Base-by-base conservation (phyloP, 129 eudicot species). In the Heracleum sosnowskyi region DNA sequence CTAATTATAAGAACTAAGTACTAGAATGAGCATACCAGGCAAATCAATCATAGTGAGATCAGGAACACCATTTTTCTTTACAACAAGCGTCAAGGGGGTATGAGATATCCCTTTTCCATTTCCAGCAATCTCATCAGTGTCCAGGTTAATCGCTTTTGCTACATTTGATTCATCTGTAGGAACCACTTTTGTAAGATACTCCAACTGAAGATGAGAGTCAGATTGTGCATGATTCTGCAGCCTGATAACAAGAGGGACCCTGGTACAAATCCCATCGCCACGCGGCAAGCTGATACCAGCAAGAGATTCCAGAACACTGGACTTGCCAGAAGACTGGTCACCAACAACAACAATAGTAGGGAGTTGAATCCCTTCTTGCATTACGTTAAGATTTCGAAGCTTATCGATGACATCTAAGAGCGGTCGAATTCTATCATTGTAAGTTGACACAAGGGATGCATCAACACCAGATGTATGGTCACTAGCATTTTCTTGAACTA, bases 301-400 rank as follows among this genome's bases (percentile, higher is more conserved):
- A 0, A 87, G 84, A 3, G 91, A 87, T 66, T 87, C 91, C 2
- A 87, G 34, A 17, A 84, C 85, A 44, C 88, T 83, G 0, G 86
- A 82, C 78, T 87, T 87, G 10, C 86, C 91, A 12, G 91, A 84
- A 39, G 88, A 87, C 62, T 87, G 88, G 39, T 87, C 91, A 1
- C 91, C 88, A 6, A 87, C 83, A 9, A 87, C 88, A 2, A 85
- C 91, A 29, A 87, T 85, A 49, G 86, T 80, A 2, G 91, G 91
- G 2, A 87, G 88, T 34, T 78, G 83, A 36, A 80, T 80, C 1
- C 87, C 87, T 73, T 84, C 87, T 42, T 80, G 63, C 79, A 66
- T 77, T 70, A 84, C 76, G 26, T 84, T 84, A 22, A 84, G 79
- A 60, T 34, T 46, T 5, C 86, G 83, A 33, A 83, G 81, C 28